Evolutionary conservation across 805 yeast genomes (phyloP).

Genomic region (Metschnikowia noctiluminum): DNA sequence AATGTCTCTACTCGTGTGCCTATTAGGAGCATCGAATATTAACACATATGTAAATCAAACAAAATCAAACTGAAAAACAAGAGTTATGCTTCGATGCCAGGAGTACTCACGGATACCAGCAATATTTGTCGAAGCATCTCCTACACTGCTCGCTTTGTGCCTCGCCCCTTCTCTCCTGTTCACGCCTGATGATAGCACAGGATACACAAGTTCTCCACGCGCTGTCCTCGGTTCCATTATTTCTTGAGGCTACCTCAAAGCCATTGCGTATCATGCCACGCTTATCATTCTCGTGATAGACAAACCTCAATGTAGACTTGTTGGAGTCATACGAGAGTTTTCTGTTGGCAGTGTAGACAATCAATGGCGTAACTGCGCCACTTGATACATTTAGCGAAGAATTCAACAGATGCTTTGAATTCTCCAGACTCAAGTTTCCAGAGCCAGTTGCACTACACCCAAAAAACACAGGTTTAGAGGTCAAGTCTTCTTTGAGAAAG

Average conservation of each 20-base stretch:
- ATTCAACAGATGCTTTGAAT: conserved; percentile 5
- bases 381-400: background rate
- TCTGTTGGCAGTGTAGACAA: conserved; percentile 26
- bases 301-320: conserved; percentile 21
- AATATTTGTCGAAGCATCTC: conserved; percentile 64
- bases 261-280: conserved; percentile 24
- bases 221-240: conserved; percentile 60
- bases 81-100: too few relatives aligned
- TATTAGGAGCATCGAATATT: too few relatives aligned
- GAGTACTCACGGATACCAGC: conserved; percentile 58
- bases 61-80: background rate
- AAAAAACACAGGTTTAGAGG: conserved; percentile 20
- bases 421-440: background rate
- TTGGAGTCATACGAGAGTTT: conserved; percentile 24
- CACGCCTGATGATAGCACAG: conserved; percentile 78
- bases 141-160: conserved; percentile 65
- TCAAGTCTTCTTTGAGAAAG: conserved; percentile 15
- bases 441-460: conserved; percentile 20
- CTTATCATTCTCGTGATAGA: conserved; percentile 19
- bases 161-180: conserved; percentile 61
- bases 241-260: conserved; percentile 24
- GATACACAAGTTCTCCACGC: conserved; percentile 73
- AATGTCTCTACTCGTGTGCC: too few relatives aligned
- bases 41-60: background rate
- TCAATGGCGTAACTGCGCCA: conserved; percentile 7